Evolutionary conservation across 768 basidiomycete species (phyloP), one percentile per base, ranked within the genome.

Genomic region (Peribolospora baueri): DNA sequence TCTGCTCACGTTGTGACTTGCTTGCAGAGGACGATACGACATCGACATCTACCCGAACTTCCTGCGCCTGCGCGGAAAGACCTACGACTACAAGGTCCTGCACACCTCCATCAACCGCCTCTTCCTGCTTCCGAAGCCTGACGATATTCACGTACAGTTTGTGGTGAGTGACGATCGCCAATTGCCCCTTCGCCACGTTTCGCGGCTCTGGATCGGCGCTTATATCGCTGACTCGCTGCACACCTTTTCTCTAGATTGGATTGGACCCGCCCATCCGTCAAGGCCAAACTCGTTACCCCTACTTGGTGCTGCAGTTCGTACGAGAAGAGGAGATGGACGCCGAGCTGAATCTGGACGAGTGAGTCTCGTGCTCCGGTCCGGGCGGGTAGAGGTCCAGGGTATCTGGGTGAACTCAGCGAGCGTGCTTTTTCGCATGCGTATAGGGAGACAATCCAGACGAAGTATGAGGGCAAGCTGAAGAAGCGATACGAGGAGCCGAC

Each of bases 41-140:
- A 81, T 98, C 70, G 93, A 97, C 70, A 87, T 98, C 82, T 95
- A 85, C 73, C 79, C 79, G 37, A 84, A 84, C 53, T 97, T 88
- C 71, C 68, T 98, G 64, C 80, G 93, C 47, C 70, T 97, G 41
- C 81, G 88, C n/a, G 93, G 93, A 53, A 93, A 95, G 70, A 95
- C 90, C 2, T 97, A 97, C 69, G 93, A 98, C 68, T 98, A 98
- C 75, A 88, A 95, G 69, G 85, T 98, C 56, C 73, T 84, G 36
- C 93, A 90, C 68, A 74, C 76, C 43, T 82, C 81, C 59, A 85
- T 98, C 61, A 79, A 83, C 36, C 75, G 77, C 56, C 70, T 97
- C 7, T 98, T 97, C 74, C 72, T 97, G 36, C 73, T 98, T 4
- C 93, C 93, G 11, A 91, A 93, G 65, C 66, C 71, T 36, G 93